Evolutionary conservation across 1,139 yeast genomes (phyloP).

Genomic region (Casaregolazyma lundiana): DNA sequence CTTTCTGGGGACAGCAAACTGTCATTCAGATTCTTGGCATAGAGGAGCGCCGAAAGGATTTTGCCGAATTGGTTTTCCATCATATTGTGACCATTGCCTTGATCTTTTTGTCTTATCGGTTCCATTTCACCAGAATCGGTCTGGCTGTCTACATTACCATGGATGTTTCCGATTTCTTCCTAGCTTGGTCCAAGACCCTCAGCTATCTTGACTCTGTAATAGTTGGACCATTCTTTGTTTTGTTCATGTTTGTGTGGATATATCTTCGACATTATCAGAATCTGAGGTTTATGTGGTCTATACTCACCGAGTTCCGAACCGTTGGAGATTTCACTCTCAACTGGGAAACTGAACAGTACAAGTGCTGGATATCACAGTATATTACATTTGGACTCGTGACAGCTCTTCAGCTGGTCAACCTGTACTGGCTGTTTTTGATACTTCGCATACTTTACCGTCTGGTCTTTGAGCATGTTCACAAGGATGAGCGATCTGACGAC

Average conservation of each 20-base stretch:
- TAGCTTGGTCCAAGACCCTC: conserved; percentile 75
- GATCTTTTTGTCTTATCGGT: conserved; percentile 84
- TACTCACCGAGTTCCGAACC: conserved; percentile 77
- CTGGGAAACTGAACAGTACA: conserved; percentile 92
- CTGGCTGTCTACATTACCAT: conserved; percentile 84
- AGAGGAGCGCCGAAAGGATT: conserved; percentile 94
- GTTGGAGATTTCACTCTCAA: conserved; percentile 78
- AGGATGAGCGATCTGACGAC: conserved; percentile 89
- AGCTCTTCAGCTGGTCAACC: conserved; percentile 79
- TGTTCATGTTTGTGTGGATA: conserved; percentile 72
- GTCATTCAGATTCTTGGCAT: conserved; percentile 74
- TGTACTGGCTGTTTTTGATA: conserved; percentile 83
- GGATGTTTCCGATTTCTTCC: conserved; percentile 91
- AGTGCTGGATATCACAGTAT: conserved; percentile 91
- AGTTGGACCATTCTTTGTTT: conserved; percentile 60
- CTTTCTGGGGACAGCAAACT: conserved; percentile 97
- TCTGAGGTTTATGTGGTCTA: conserved; percentile 76
- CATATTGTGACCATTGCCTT: conserved; percentile 88
- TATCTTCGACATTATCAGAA: conserved; percentile 86
- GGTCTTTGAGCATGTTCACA: conserved; percentile 51
- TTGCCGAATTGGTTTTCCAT: conserved; percentile 83
- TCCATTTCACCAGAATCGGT: conserved; percentile 97
- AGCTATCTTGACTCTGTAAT: conserved; percentile 71
- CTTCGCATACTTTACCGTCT: conserved; percentile 69
- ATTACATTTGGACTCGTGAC: conserved; percentile 74